Evolutionary conservation across 2,329 filamentous ascomycete genomes (phyloP).

Genomic region (Aspergillus floridensis): DNA sequence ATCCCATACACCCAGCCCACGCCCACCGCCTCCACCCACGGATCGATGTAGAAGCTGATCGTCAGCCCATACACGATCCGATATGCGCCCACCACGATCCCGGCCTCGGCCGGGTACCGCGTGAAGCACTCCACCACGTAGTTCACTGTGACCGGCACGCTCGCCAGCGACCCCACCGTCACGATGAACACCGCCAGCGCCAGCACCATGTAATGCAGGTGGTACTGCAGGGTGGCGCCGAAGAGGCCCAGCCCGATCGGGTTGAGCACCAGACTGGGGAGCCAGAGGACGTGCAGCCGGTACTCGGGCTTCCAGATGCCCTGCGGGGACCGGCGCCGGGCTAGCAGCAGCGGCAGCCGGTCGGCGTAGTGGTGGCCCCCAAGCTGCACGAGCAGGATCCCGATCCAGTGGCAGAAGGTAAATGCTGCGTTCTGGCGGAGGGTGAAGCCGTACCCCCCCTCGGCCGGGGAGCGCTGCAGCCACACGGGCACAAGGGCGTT

Average conservation of each 20-base stretch:
- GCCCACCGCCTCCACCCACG: constrained; percentile 33
- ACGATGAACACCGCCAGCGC: constrained; percentile 38
- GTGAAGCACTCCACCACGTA: constrained; percentile 36
- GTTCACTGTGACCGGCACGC: constrained; percentile 26
- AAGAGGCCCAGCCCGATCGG: constrained; percentile 37
- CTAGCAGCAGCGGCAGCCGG: constrained; percentile 18
- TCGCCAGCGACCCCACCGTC: constrained; percentile 30
- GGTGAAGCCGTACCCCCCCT: constrained; percentile 45
- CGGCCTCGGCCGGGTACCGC: constrained; percentile 31
- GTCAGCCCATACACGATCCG: constrained; percentile 35
- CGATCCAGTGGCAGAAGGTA: constrained; percentile 44
- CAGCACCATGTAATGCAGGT: constrained; percentile 38
- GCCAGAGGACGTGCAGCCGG: constrained; percentile 32
- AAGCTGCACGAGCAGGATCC: constrained; percentile 30
- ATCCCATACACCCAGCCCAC: constrained; percentile 40
- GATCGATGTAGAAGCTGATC: constrained; percentile 36
- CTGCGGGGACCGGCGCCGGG: constrained; percentile 11
- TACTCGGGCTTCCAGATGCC: constrained; percentile 43
- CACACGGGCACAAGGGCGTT: constrained; percentile 37
- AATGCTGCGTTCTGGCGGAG: constrained; percentile 41
- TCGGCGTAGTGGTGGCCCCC: constrained; percentile 20
- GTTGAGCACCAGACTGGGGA: constrained; percentile 27
- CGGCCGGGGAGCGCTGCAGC: constrained; percentile 37
- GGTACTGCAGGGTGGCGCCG: constrained; percentile 38
- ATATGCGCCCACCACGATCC: constrained; percentile 18